These are phyloP conservation scores for Epichloe gansuensis DNA, from an alignment of 2,329 filamentous ascomycete species.

Conservation along the genomic window DNA sequence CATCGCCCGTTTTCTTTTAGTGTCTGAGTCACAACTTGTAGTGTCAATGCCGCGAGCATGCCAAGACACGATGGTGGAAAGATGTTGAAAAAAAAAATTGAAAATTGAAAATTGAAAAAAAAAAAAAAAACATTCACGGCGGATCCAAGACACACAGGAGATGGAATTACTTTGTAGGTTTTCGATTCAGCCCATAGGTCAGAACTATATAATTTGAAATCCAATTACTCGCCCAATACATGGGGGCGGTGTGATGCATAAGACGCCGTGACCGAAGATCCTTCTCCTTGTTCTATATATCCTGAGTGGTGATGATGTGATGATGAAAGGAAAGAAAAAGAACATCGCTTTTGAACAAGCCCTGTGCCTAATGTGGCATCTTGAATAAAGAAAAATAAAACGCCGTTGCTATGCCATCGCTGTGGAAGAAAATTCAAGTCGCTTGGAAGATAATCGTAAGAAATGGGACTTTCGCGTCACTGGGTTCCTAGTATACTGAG, in stretches of 20 bases:
- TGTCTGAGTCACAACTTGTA: no score
- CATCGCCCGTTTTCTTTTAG: slow-evolving; percentile 1
- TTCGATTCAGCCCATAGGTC: slow-evolving; percentile 2
- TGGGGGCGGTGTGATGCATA: background rate
- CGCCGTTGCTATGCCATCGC: slow-evolving; percentile 19
- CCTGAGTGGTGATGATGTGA: slow-evolving; percentile 8
- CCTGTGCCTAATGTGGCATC: slow-evolving; percentile 16
- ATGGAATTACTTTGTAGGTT: background rate
- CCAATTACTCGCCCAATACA: background rate
- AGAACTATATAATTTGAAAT: background rate
- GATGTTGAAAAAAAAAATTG: background rate
- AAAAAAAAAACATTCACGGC: background rate
- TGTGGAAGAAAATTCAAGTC: slow-evolving; percentile 8
- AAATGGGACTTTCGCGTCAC: background rate
- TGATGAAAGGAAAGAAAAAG: slow-evolving; percentile 4
- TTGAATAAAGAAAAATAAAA: slow-evolving; percentile 9
- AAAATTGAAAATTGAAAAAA: background rate
- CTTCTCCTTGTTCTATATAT: slow-evolving; percentile 4
- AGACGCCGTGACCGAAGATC: background rate
- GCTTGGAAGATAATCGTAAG: slow-evolving; percentile 3
- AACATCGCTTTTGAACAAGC: slow-evolving; percentile 10
- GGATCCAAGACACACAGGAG: background rate
- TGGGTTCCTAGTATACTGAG: slow-evolving; percentile 38
- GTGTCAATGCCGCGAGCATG: background rate
- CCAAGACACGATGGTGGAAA: background rate